phyloP scores from a whole-genome alignment of 2,329 filamentous ascomycete genomes.

The Aspergillus fumigatiaffinis region DNA sequence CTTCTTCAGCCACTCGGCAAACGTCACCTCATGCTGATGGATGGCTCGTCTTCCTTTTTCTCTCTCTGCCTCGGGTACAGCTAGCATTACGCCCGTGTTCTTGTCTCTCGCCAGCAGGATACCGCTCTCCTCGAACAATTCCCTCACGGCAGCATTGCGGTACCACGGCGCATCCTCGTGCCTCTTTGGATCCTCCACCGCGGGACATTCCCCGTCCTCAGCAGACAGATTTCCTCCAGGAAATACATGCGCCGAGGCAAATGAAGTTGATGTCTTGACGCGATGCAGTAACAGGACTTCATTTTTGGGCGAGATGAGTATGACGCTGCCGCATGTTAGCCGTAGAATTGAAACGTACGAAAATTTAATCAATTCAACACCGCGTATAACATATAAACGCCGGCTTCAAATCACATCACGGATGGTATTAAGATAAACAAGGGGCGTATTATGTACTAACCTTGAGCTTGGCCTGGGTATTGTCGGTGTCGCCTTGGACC shows the following conservation, averaged over 20 bases:
- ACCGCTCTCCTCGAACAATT: slow-evolving; percentile 94
- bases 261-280: slow-evolving; percentile 75
- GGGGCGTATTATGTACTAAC: slow-evolving; percentile 31
- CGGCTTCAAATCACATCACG: neutral
- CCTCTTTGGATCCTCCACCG: slow-evolving; percentile 48
- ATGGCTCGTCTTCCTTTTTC: slow-evolving; percentile 65
- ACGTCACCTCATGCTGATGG: slow-evolving; percentile 62
- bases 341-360: neutral
- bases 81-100: slow-evolving; percentile 50
- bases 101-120: slow-evolving; percentile 65
- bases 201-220: slow-evolving; percentile 66
- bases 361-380: neutral
- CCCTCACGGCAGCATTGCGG: slow-evolving; percentile 76
- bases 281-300: slow-evolving; percentile 85
- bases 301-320: slow-evolving; percentile 81
- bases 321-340: slow-evolving; percentile 54
- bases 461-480: slow-evolving; percentile 63
- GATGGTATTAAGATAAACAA: neutral
- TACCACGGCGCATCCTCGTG: slow-evolving; percentile 73
- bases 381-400: too few relatives aligned
- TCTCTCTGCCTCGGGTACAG: slow-evolving; percentile 56
- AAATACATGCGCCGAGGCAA: slow-evolving; percentile 91
- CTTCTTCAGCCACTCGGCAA: slow-evolving; percentile 60
- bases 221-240: slow-evolving; percentile 76
- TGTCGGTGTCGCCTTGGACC: slow-evolving; percentile 36